Evolutionary conservation across 257 asterid species (phyloP).

Genomic region (Eustoma russellianum): DNA sequence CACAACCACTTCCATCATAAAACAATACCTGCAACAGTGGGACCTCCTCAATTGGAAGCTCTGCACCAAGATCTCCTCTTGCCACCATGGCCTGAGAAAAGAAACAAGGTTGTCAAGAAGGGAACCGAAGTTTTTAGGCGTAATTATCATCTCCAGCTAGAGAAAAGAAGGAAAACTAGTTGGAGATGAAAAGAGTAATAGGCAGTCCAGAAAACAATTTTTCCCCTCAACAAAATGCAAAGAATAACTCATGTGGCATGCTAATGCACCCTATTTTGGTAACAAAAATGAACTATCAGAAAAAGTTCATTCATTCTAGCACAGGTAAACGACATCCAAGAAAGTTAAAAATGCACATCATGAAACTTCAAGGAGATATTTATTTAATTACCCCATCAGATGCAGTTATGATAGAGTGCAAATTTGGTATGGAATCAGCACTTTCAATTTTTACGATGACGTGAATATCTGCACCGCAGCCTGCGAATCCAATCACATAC

Average conservation of each 20-base stretch:
- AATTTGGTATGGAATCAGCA: constrained; percentile 90
- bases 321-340: no score
- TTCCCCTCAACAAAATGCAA: no score
- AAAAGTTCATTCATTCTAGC: no score
- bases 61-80: constrained; percentile 98
- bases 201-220: no score
- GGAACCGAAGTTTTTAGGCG: no score
- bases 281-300: no score
- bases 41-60: constrained; percentile 93
- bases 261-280: no score
- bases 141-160: no score
- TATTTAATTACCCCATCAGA: constrained; percentile 80
- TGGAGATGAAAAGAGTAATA: no score
- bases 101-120: background rate
- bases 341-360: background rate
- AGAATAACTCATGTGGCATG: no score
- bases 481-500: constrained; percentile 21
- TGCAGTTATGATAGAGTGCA: constrained; percentile 84
- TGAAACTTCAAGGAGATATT: constrained; percentile 2
- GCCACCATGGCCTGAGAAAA: constrained; percentile 89
- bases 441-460: constrained; percentile 95
- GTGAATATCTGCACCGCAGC: constrained; percentile 78
- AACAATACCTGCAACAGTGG: constrained; percentile 80
- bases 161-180: no score
- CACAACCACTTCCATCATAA: background rate